Conservation (phyloP, 192 early-diverging fungal genomes). For the Backusella luteola region DNA sequence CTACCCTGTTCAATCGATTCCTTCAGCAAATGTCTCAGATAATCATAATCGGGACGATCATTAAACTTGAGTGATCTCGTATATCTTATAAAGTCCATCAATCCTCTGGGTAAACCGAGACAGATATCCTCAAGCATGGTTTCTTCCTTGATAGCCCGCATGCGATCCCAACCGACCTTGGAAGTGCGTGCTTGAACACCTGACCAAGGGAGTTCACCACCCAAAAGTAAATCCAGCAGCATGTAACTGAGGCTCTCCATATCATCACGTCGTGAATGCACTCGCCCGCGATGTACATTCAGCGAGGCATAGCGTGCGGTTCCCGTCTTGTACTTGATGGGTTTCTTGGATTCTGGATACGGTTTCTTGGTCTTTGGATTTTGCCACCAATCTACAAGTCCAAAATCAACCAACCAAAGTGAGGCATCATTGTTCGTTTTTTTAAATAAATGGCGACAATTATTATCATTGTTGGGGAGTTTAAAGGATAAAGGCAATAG, state of each 20-base stretch:
- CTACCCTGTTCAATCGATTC: slow-evolving; percentile 11
- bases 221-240: slow-evolving; percentile 69
- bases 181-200: slow-evolving; percentile 81
- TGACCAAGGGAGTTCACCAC: slow-evolving; percentile 80
- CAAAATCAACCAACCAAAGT: slow-evolving; percentile 49
- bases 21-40: slow-evolving; percentile 45
- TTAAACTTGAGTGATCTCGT: slow-evolving; percentile 68
- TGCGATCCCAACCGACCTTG: slow-evolving; percentile 81
- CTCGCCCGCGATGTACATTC: slow-evolving; percentile 80
- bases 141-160: slow-evolving; percentile 77
- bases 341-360: slow-evolving; percentile 34
- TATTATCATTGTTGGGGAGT: background rate
- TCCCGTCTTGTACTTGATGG: slow-evolving; percentile 55
- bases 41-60: slow-evolving; percentile 81
- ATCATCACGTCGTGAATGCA: slow-evolving; percentile 83
- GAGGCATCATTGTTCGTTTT: background rate
- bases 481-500: slow-evolving; percentile 40
- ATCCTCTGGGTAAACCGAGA: slow-evolving; percentile 68
- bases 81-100: slow-evolving; percentile 73
- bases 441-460: background rate
- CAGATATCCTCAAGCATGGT: slow-evolving; percentile 70
- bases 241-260: slow-evolving; percentile 84
- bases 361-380: slow-evolving; percentile 43
- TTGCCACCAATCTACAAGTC: slow-evolving; percentile 45
- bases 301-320: slow-evolving; percentile 86